A percentile compares a stretch with the other conserved stretches of the same genome.
Conservation (phyloP, 352 stramenopile species). For the Globisporangium splendens region DNA sequence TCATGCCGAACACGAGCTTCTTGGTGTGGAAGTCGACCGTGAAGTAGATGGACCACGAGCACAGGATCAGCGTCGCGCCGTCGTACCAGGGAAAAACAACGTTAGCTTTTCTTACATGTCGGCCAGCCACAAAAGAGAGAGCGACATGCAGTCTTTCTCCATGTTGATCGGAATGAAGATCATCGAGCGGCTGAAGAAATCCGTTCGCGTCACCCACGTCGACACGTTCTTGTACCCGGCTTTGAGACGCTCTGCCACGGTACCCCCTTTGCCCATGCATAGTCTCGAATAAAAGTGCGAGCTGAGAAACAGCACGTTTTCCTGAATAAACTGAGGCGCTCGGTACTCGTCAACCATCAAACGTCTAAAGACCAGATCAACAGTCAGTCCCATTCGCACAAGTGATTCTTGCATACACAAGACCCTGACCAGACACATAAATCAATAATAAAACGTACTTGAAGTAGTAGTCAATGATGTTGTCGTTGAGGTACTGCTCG, state of each 20-base stretch:
- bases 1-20: constrained; percentile 72
- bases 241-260: constrained; percentile 30
- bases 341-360: constrained; percentile 53
- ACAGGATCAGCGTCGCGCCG: constrained; percentile 83
- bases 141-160: constrained; percentile 35
- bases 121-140: constrained; percentile 10
- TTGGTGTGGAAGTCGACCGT: constrained; percentile 66
- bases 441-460: constrained; percentile 81
- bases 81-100: constrained; percentile 70
- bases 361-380: constrained; percentile 25
- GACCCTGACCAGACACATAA: too few relatives aligned
- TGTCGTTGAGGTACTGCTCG: constrained; percentile 89
- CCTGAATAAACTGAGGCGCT: constrained; percentile 28
- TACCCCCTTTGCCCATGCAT: constrained; percentile 37
- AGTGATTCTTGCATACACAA: neutral
- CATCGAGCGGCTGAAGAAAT: constrained; percentile 69
- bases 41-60: constrained; percentile 65
- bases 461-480: constrained; percentile 91
- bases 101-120: constrained; percentile 16
- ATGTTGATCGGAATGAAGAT: constrained; percentile 89
- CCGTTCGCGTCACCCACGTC: constrained; percentile 59
- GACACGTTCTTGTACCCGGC: constrained; percentile 75
- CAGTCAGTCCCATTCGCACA: constrained; percentile 2
- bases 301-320: constrained; percentile 74
- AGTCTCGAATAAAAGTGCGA: constrained; percentile 79